These are phyloP conservation scores for Fusarium sublunatum DNA, from an alignment of 2,329 filamentous ascomycete species.

Conservation along the genomic window DNA sequence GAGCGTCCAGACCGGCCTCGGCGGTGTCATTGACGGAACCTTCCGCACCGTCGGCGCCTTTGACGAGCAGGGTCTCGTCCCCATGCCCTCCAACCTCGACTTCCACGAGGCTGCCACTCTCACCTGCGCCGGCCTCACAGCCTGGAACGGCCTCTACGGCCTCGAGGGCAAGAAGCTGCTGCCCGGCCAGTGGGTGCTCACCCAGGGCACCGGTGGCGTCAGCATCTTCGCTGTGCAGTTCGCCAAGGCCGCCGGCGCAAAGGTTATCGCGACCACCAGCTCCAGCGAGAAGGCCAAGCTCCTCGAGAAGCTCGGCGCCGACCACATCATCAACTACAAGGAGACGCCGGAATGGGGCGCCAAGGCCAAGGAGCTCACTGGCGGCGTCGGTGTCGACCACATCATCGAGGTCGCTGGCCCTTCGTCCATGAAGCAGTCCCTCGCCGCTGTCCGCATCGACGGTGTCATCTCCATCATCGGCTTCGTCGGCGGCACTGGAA, in stretches of 20 bases:
- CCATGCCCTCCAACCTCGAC: conserved; percentile 66
- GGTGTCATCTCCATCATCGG: conserved; percentile 59
- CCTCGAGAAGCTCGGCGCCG: conserved; percentile 60
- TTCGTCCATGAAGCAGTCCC: conserved; percentile 57
- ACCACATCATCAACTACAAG: conserved; percentile 63
- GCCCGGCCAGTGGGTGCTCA: conserved; percentile 69
- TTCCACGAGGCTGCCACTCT: conserved; percentile 67
- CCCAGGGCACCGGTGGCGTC: conserved; percentile 78
- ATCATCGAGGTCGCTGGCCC: conserved; percentile 62
- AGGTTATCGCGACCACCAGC: conserved; percentile 61
- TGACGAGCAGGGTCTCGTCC: conserved; percentile 74
- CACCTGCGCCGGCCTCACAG: conserved; percentile 70
- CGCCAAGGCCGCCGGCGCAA: conserved; percentile 61
- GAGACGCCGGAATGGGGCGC: conserved; percentile 59
- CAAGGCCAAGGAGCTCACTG: conserved; percentile 56
- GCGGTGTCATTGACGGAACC: conserved; percentile 74
- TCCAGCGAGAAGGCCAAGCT: conserved; percentile 57
- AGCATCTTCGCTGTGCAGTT: conserved; percentile 73
- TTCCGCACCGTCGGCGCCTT: conserved; percentile 76
- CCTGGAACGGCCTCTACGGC: conserved; percentile 74
- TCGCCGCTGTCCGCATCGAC: conserved; percentile 58
- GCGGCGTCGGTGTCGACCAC: conserved; percentile 59
- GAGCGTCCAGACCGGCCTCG: conserved; percentile 67
- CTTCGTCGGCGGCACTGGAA: conserved; percentile 48
- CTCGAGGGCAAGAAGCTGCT: conserved; percentile 58